These are phyloP conservation scores for Starmerella apis DNA, from an alignment of 805 yeast genomes.

Conservation along the genomic window DNA sequence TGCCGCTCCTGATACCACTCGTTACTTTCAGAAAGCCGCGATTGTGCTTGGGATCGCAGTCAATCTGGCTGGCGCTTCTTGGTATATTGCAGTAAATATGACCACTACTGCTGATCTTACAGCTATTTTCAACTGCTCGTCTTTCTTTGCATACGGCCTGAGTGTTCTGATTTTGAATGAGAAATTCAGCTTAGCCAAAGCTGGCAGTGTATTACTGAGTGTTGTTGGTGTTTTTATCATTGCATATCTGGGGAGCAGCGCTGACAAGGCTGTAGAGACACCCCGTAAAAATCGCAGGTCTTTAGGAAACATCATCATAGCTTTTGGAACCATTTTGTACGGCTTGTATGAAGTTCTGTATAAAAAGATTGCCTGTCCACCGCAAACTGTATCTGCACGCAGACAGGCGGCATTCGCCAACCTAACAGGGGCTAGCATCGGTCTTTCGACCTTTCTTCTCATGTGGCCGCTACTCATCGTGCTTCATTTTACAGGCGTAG, in stretches of 20 bases:
- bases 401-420: slow-evolving; percentile 75
- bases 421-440: slow-evolving; percentile 59
- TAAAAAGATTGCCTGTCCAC: slow-evolving; percentile 66
- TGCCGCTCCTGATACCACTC: slow-evolving; percentile 8
- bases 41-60: slow-evolving; percentile 45
- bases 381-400: slow-evolving; percentile 50
- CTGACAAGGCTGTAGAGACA: slow-evolving; percentile 24
- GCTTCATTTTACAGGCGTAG: slow-evolving; percentile 46
- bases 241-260: slow-evolving; percentile 41
- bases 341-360: slow-evolving; percentile 79
- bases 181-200: slow-evolving; percentile 50
- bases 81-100: slow-evolving; percentile 76
- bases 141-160: slow-evolving; percentile 77
- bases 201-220: slow-evolving; percentile 59
- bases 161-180: slow-evolving; percentile 68
- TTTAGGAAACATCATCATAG: slow-evolving; percentile 60
- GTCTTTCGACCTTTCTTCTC: slow-evolving; percentile 43
- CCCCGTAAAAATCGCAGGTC: slow-evolving; percentile 46
- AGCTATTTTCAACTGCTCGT: slow-evolving; percentile 83
- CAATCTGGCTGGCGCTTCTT: slow-evolving; percentile 66
- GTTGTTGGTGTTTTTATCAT: slow-evolving; percentile 66
- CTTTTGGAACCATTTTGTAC: slow-evolving; percentile 63
- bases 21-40: slow-evolving; percentile 39
- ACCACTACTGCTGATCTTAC: slow-evolving; percentile 80
- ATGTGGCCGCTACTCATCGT: slow-evolving; percentile 42